Percentiles rank a stretch among this genome's conserved stretches.
Evolutionary conservation across 2,329 filamentous ascomycete species (phyloP).

Genomic region (Diaporthe citri): DNA sequence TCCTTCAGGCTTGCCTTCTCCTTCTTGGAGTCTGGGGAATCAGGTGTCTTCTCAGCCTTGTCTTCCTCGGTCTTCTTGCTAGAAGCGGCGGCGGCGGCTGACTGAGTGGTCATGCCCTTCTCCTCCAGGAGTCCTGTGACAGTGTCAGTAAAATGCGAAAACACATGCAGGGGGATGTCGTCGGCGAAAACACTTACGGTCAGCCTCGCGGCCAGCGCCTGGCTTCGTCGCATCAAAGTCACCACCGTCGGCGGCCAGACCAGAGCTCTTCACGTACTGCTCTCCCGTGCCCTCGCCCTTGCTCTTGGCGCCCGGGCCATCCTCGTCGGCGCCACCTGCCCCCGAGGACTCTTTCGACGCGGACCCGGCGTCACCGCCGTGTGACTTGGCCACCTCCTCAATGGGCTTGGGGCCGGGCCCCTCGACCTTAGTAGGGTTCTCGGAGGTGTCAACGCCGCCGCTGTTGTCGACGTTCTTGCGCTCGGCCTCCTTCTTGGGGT

Average conservation of each 20-base stretch:
- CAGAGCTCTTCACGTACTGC: constrained; percentile 68
- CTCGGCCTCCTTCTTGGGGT: constrained; percentile 45
- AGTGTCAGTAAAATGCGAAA: not conserved
- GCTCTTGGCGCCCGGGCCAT: constrained; percentile 48
- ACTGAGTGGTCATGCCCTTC: constrained; percentile 58
- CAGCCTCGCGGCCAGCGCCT: constrained; percentile 75
- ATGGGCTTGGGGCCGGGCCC: constrained; percentile 60
- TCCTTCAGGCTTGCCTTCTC: constrained; percentile 68
- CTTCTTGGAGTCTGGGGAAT: constrained; percentile 45
- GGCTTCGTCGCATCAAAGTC: constrained; percentile 75
- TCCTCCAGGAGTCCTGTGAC: constrained; percentile 64
- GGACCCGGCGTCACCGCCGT: constrained; percentile 49
- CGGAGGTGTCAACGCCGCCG: constrained; percentile 49
- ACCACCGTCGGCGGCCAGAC: constrained; percentile 73
- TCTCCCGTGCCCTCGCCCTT: constrained; percentile 65
- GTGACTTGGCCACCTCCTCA: constrained; percentile 51
- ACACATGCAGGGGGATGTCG: constrained; percentile 40
- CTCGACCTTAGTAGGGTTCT: constrained; percentile 51
- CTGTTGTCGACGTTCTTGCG: constrained; percentile 53
- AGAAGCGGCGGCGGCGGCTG: constrained; percentile 41
- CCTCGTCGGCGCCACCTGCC: constrained; percentile 36
- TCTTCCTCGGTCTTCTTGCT: constrained; percentile 37
- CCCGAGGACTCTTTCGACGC: not conserved
- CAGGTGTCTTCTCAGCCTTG: constrained; percentile 43
- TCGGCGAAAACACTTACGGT: constrained; percentile 61